phyloP scores from a whole-genome alignment of 352 stramenopile species.

The Aphanomyces invadans region DNA sequence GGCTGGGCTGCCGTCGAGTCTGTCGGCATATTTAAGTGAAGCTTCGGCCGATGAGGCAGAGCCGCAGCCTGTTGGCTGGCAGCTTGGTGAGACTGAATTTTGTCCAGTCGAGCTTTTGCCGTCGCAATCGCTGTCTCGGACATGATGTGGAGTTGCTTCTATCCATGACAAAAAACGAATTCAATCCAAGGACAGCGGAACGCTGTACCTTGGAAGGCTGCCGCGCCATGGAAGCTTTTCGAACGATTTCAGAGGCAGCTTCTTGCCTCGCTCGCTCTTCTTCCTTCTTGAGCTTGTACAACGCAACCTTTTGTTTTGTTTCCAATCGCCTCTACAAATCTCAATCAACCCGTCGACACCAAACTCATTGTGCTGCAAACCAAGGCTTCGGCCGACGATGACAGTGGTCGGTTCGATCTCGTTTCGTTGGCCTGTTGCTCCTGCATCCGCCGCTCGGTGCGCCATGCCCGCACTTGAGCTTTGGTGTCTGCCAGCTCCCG shows the following conservation, averaged over 20 bases:
- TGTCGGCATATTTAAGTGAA: neutral
- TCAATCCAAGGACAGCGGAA: neutral
- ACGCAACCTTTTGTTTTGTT: slow-evolving; percentile 63
- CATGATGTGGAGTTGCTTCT: slow-evolving; percentile 7
- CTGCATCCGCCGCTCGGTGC: neutral
- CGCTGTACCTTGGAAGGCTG: slow-evolving; percentile 8
- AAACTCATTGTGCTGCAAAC: too few relatives aligned
- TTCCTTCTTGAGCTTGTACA: slow-evolving; percentile 74
- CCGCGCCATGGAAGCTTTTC: neutral
- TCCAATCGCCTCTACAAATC: slow-evolving; percentile 49
- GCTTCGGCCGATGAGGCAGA: neutral
- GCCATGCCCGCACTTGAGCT: neutral
- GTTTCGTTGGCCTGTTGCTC: neutral
- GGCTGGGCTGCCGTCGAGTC: neutral
- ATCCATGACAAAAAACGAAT: neutral
- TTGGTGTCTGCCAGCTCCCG: neutral
- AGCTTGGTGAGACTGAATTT: neutral
- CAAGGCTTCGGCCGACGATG: neutral
- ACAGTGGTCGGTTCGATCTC: neutral
- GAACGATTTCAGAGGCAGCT: neutral
- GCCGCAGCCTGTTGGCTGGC: neutral
- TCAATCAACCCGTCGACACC: neutral
- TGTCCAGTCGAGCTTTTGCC: slow-evolving; percentile 4
- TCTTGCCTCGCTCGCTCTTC: slow-evolving; percentile 36
- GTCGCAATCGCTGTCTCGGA: neutral